These are phyloP conservation scores for Coniella lustricola DNA, from an alignment of 2,329 filamentous ascomycete species.

Conservation along the genomic window DNA sequence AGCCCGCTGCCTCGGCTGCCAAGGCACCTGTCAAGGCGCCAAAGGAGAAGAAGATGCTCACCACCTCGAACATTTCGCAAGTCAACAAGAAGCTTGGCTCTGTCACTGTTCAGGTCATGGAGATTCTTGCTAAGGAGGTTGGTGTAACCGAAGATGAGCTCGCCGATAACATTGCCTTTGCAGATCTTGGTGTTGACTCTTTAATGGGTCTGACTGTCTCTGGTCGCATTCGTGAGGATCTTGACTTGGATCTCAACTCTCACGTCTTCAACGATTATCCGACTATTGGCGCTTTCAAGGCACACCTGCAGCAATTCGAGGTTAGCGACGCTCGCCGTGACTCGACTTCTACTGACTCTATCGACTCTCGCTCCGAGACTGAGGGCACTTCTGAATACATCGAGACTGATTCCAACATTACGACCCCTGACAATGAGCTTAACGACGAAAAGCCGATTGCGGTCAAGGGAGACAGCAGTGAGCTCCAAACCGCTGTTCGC, in stretches of 20 bases:
- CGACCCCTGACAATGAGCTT: conserved; percentile 46
- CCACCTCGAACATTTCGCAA: conserved; percentile 37
- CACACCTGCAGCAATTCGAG: conserved; percentile 34
- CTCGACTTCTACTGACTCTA: conserved; percentile 25
- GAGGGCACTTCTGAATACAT: conserved; percentile 11
- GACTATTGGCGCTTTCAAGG: conserved; percentile 48
- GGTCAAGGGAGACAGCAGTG: conserved; percentile 29
- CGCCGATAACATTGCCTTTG: conserved; percentile 48
- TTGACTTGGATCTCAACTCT: conserved; percentile 47
- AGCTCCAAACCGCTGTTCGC: conserved; percentile 48
- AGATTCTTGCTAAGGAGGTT: conserved; percentile 50
- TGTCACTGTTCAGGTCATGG: conserved; percentile 38
- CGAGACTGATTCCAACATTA: conserved; percentile 41
- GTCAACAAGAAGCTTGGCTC: conserved; percentile 46
- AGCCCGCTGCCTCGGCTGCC: conserved; percentile 24
- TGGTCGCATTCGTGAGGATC: conserved; percentile 49
- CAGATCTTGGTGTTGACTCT: conserved; percentile 54
- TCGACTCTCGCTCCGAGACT: conserved; percentile 25
- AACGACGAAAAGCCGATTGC: conserved; percentile 36
- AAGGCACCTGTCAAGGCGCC: conserved; percentile 24
- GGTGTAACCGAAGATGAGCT: conserved; percentile 49
- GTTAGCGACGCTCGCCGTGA: conserved; percentile 8
- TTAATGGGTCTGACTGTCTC: conserved; percentile 54
- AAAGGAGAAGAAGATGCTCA: conserved; percentile 37
- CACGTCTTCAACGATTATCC: conserved; percentile 47